Conservation (phyloP, 148 eudicot genomes). For the Gaultheria prostrata region DNA sequence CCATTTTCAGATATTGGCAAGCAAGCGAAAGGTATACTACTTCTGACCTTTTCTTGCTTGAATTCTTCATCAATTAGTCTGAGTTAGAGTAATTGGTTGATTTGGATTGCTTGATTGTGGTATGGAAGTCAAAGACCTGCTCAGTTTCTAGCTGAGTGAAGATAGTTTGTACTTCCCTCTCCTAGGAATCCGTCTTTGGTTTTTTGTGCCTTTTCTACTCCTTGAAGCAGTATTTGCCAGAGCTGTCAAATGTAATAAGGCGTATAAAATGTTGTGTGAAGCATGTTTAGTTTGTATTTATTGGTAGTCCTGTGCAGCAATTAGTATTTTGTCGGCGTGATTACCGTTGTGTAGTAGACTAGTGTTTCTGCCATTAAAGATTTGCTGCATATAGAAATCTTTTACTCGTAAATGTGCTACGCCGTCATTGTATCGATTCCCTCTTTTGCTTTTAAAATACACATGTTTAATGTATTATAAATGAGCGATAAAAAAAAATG, state of each 20-base stretch:
- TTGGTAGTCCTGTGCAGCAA: neutral
- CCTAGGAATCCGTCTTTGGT: neutral
- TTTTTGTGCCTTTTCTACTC: neutral
- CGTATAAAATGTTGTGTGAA: neutral
- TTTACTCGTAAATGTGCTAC: neutral
- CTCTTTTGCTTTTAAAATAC: neutral
- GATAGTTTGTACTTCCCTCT: neutral
- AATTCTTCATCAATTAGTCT: neutral
- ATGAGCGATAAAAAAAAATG: neutral
- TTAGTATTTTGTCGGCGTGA: neutral
- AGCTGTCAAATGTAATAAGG: neutral
- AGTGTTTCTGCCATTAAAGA: neutral
- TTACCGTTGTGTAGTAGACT: neutral
- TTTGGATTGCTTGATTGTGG: neutral
- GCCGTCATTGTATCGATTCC: neutral
- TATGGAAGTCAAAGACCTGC: neutral
- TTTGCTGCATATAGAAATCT: neutral
- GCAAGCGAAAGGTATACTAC: constrained; percentile 42
- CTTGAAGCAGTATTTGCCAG: neutral
- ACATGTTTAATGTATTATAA: too few relatives aligned
- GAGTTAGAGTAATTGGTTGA: too few relatives aligned
- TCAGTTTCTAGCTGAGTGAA: neutral
- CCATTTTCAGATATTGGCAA: constrained; percentile 56
- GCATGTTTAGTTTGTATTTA: neutral
- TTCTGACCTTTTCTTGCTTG: neutral